A percentile compares a stretch with the other conserved stretches of the same genome.
Conservation (phyloP, 345 rosid genomes). For the Heritiera fomes region DNA sequence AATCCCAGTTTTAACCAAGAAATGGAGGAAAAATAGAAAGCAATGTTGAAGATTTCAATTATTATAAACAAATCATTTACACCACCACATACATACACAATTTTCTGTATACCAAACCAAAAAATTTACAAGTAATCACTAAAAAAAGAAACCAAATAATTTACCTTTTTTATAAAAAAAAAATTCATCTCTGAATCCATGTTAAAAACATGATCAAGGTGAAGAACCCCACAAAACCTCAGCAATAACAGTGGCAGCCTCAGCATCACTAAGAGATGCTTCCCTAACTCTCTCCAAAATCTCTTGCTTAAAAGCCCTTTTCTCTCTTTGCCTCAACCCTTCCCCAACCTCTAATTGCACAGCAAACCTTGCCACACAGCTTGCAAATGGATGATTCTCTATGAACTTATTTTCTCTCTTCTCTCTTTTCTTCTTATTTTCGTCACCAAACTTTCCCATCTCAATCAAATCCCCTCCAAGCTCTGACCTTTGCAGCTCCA, state of each 20-base stretch:
- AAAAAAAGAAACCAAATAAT: not conserved
- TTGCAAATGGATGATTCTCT: constrained; percentile 60
- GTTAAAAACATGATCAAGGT: constrained; percentile 35
- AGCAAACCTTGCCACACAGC: constrained; percentile 69
- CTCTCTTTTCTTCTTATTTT: constrained; percentile 19
- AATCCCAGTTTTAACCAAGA: constrained; percentile 6
- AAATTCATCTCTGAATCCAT: not conserved
- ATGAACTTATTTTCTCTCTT: constrained; percentile 32
- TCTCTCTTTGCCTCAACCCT: constrained; percentile 71
- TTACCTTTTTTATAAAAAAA: not conserved
- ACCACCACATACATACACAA: not conserved
- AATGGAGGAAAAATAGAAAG: not conserved
- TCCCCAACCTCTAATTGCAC: constrained; percentile 78
- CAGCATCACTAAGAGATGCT: constrained; percentile 52
- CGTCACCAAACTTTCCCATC: constrained; percentile 31
- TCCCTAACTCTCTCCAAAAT: constrained; percentile 50
- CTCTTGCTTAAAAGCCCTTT: constrained; percentile 57
- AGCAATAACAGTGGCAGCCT: constrained; percentile 64
- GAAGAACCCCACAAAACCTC: constrained; percentile 82
- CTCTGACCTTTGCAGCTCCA: constrained; percentile 62
- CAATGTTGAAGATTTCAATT: constrained; percentile 9
- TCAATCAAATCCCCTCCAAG: constrained; percentile 65
- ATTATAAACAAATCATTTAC: constrained; percentile 22
- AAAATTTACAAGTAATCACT: not conserved
- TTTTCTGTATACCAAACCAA: not conserved